Conservation (phyloP, 306 rosid species). For the Medicago arabica region DNA sequence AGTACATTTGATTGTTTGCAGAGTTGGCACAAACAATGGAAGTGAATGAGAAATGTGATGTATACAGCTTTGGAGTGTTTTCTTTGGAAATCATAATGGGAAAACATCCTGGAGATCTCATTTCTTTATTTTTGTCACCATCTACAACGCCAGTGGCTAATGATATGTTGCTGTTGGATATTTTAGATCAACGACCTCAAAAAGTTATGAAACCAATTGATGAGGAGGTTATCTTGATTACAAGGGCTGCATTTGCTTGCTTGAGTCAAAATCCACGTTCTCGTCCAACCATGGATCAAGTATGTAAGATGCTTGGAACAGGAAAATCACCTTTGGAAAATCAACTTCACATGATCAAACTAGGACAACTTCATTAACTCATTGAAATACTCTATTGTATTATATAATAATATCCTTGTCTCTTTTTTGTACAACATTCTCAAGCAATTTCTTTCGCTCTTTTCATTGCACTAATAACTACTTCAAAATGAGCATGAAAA, state of each 20-base stretch:
- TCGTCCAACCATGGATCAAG: conserved; percentile 43
- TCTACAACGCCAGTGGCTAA: conserved; percentile 21
- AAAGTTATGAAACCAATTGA: conserved; percentile 1
- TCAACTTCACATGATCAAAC: conserved; percentile 4
- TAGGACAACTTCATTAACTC: conserved; percentile 38
- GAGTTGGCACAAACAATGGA: conserved; percentile 34
- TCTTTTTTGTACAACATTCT: too few relatives aligned
- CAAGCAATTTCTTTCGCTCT: too few relatives aligned
- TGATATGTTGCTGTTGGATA: conserved; percentile 15
- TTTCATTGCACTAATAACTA: too few relatives aligned
- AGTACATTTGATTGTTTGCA: not conserved
- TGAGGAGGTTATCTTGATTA: conserved; percentile 25
- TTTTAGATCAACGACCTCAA: conserved; percentile 28
- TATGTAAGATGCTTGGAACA: conserved; percentile 24
- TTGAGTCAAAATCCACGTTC: conserved; percentile 27
- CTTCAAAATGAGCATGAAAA: too few relatives aligned
- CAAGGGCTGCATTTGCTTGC: conserved; percentile 38
- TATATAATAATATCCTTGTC: too few relatives aligned
- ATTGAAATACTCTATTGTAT: not conserved
- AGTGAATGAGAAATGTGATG: conserved; percentile 41
- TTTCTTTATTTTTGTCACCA: conserved; percentile 35
- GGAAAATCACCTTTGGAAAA: conserved; percentile 22
- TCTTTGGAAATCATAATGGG: conserved; percentile 39
- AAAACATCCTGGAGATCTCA: conserved; percentile 39
- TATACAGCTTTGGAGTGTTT: conserved; percentile 40